Evolutionary conservation across 2,329 filamentous ascomycete genomes (phyloP).

Genomic region (Furcasterigmium furcatum): DNA sequence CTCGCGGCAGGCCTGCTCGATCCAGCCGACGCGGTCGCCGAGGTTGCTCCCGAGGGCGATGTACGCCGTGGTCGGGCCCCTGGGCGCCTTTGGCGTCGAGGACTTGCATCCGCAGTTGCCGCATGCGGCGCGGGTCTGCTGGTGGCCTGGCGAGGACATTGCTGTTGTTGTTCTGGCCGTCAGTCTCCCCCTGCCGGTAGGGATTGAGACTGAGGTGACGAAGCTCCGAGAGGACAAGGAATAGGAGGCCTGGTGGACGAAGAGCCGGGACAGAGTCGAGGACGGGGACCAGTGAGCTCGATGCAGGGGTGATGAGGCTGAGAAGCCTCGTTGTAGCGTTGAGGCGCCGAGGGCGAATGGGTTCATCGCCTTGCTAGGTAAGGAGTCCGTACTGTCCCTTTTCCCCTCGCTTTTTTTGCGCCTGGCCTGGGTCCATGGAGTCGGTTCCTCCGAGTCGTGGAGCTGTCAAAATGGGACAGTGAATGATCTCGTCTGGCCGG

Average conservation of each 20-base stretch:
- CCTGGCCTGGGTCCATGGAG: background rate
- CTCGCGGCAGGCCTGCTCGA: slow-evolving; percentile 76
- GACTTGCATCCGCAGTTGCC: slow-evolving; percentile 27
- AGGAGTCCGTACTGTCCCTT: background rate
- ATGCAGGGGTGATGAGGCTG: background rate
- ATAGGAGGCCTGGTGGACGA: background rate
- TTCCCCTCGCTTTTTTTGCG: background rate
- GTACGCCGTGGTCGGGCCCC: slow-evolving; percentile 55
- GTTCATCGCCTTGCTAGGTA: background rate
- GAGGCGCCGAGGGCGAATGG: slow-evolving; percentile 1
- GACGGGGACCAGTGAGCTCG: background rate
- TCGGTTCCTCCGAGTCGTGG: background rate
- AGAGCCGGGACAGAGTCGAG: background rate
- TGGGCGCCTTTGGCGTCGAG: slow-evolving; percentile 9
- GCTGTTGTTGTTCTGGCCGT: background rate
- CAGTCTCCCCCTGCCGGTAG: background rate
- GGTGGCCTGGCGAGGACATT: background rate
- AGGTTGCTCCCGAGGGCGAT: slow-evolving; percentile 92
- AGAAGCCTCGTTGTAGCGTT: slow-evolving; percentile 2
- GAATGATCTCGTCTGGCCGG: no score
- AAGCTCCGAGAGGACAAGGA: background rate
- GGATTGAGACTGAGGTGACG: background rate
- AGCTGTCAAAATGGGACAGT: no score
- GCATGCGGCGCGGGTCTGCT: slow-evolving; percentile 19
- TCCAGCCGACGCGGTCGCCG: slow-evolving; percentile 78